Conservation (phyloP, 2,329 filamentous ascomycete genomes). For the Cordyceps cateniannulata region DNA sequence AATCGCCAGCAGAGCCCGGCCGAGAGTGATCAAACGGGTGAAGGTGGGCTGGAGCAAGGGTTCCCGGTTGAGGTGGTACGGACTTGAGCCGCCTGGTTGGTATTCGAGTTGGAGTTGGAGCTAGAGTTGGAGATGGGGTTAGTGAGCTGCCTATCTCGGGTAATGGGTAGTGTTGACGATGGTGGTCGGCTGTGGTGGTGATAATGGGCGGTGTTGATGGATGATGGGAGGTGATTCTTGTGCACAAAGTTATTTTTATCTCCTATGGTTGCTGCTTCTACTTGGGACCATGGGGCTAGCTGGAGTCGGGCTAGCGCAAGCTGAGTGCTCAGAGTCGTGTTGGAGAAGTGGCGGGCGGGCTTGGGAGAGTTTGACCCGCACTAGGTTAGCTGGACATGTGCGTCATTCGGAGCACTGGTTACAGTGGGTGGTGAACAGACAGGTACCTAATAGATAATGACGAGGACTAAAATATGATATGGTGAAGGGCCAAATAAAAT, state of each 20-base stretch:
- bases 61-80: not conserved
- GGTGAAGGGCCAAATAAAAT: not conserved
- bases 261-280: not conserved
- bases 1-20: not conserved
- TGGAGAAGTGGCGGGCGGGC: not conserved
- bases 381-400: not conserved
- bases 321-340: not conserved
- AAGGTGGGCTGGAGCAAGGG: not conserved
- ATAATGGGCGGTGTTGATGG: not conserved
- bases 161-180: not conserved
- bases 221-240: not conserved
- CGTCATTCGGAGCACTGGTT: not conserved
- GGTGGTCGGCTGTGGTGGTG: not conserved
- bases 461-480: not conserved
- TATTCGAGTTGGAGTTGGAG: not conserved
- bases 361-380: not conserved
- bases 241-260: constrained; percentile 1
- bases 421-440: not conserved
- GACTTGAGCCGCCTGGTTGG: not conserved
- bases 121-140: not conserved
- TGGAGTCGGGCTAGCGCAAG: not conserved
- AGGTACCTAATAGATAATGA: too few relatives aligned
- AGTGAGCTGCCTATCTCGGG: not conserved
- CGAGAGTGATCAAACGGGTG: not conserved
- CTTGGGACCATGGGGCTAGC: not conserved